Evolutionary conservation across 129 eudicot genomes (phyloP).

Genomic region (Chrysanthemum seticuspe): DNA sequence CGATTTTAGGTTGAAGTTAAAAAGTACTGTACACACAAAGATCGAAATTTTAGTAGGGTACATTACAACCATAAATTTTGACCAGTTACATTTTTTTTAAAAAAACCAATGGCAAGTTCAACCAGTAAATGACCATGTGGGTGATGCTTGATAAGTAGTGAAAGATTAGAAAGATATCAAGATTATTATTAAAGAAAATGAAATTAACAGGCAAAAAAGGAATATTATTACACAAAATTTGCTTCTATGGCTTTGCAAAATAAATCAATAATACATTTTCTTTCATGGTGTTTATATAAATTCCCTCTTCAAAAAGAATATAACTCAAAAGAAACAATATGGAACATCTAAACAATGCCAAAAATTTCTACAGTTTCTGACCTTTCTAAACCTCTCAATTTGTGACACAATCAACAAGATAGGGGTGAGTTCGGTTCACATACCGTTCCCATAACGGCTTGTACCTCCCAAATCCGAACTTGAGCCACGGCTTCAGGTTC

Average conservation of each 20-base stretch:
- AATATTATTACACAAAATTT: conserved; percentile 32
- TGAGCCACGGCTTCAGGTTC: conserved; percentile 84
- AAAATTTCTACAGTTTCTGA: conserved; percentile 30
- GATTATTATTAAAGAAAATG: background rate
- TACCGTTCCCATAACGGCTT: conserved; percentile 75
- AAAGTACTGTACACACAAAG: no score
- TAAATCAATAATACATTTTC: conserved; percentile 32
- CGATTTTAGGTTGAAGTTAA: no score
- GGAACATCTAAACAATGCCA: conserved; percentile 33
- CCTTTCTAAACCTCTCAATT: conserved; percentile 32
- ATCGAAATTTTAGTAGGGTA: no score
- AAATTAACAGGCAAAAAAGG: background rate
- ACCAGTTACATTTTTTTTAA: no score
- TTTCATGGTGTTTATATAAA: conserved; percentile 30
- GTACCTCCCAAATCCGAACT: conserved; percentile 56
- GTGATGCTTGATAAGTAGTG: background rate
- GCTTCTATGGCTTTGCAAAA: conserved; percentile 31
- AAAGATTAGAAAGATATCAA: background rate
- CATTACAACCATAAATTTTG: no score
- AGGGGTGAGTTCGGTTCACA: conserved; percentile 51
- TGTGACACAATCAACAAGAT: conserved; percentile 57
- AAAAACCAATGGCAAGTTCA: no score
- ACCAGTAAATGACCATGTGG: background rate
- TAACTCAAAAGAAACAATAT: conserved; percentile 5
- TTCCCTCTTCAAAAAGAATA: conserved; percentile 18